Evolutionary conservation across 495 filamentous ascomycete genomes (phyloP).

Genomic region (Penicillium subrubescens): DNA sequence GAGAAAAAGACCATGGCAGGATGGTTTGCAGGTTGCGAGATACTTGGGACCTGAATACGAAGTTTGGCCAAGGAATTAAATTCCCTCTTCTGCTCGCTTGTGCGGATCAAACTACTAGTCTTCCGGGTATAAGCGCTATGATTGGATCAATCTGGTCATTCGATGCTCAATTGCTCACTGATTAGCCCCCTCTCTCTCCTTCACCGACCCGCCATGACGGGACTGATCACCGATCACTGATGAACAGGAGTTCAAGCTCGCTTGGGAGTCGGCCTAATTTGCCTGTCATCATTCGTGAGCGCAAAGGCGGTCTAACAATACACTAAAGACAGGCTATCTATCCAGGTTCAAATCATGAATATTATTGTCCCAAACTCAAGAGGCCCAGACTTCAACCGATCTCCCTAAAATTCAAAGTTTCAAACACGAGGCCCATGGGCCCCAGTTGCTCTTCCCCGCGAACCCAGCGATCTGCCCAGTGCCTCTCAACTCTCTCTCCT

Average conservation of each 20-base stretch:
- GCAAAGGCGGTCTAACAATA: not conserved
- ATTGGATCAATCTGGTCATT: not conserved
- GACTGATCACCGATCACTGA: not conserved
- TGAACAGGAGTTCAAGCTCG: not conserved
- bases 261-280: too few species aligned
- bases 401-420: too few species aligned
- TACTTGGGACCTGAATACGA: not conserved
- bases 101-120: not conserved
- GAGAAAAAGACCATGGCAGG: too few species aligned
- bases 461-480: not conserved
- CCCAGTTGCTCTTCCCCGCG: not conserved
- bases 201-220: not conserved
- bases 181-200: not conserved
- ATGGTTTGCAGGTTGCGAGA: not conserved
- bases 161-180: too few species aligned
- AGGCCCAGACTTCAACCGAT: not conserved
- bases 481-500: not conserved
- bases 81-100: not conserved
- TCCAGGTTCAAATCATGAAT: not conserved
- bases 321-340: too few species aligned
- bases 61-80: not conserved
- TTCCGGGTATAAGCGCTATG: not conserved
- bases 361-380: too few species aligned
- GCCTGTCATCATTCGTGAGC: not conserved
- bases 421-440: not conserved